Base-by-base conservation (phyloP, 2,329 filamentous ascomycete genomes). In the Fusarium transvaalense region DNA sequence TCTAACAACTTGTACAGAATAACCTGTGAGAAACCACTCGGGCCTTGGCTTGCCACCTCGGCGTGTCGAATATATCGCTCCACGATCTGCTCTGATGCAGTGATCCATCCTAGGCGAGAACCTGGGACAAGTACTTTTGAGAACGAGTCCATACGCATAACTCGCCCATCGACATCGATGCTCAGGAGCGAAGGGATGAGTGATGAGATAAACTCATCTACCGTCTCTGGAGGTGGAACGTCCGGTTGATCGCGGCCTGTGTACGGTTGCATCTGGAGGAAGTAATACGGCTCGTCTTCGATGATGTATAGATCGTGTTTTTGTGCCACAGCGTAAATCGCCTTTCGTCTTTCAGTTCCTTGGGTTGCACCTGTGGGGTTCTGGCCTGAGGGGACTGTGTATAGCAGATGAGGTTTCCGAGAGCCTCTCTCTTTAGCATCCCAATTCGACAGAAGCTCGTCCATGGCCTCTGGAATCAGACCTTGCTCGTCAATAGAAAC, bases 251-350 rank as follows among this genome's bases (percentile, higher is more conserved):
- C 78, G 32, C 83, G 80, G 15, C 87, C 85, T 2, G 85, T 85
- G 79, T 94, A 95, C 0, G 91, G 88, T 72, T 92, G 88, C 91
- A 94, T 92, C 79, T 97, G 94, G 35, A 97, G 84, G 82, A 95
- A 97, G 81, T 97, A 97, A 82, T 97, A 97, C 2, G 94, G 94
- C 77, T 97, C 94, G 76, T 97, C 94, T 81, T 97, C 94, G 71
- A 97, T 82, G 76, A 97, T 94, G 81, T 88, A 91, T 39, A 97
- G 75, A 76, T 97, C 92, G 78, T 97, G 93, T 81, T 93, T 93
- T 77, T 91, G 90, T 32, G 91, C 92, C 15, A 97, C 86, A 35
- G 83, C 83, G 80, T 97, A 97, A 45, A 97, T 84, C 23, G 88
- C 91, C 68, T 84, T 84, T 54, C 94, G 85, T 58, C 94, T 85